These are phyloP conservation scores for Acanthamoeba royreba DNA, from an alignment of 208 protist species.

Conservation along the genomic window DNA sequence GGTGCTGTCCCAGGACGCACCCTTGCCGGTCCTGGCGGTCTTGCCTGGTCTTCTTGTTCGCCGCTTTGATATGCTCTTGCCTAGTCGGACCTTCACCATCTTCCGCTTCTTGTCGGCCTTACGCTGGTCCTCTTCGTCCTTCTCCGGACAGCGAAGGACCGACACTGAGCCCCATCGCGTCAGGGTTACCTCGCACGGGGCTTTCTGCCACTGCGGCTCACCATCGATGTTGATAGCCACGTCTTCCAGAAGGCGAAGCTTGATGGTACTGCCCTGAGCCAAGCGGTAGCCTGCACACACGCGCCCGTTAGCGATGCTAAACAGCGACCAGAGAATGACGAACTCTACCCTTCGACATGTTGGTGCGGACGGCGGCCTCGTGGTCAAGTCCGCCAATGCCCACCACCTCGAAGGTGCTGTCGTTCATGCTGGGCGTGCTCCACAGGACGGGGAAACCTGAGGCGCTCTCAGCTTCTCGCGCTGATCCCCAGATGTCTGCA, in stretches of 20 bases:
- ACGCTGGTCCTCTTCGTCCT: neutral
- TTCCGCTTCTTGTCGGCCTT: neutral
- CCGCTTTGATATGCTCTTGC: too few relatives aligned
- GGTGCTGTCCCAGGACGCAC: too few relatives aligned
- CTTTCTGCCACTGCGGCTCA: neutral
- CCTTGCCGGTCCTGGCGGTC: too few relatives aligned
- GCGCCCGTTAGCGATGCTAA: neutral
- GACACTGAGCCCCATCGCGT: neutral
- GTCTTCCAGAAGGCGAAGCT: neutral
- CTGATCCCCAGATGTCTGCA: neutral
- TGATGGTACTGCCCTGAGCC: neutral
- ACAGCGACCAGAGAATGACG: neutral
- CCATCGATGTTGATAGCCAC: constrained; percentile 2
- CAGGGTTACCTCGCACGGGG: neutral
- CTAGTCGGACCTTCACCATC: neutral
- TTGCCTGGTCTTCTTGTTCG: too few relatives aligned
- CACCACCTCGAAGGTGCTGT: neutral
- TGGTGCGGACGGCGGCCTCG: neutral
- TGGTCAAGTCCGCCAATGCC: neutral
- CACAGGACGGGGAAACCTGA: neutral
- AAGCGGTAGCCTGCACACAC: neutral
- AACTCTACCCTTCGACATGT: neutral
- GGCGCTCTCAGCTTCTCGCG: neutral
- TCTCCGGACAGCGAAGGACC: neutral
- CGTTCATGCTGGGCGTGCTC: neutral